phyloP scores from a whole-genome alignment of 2,329 filamentous ascomycete genomes.

The Fusarium sp. region DNA sequence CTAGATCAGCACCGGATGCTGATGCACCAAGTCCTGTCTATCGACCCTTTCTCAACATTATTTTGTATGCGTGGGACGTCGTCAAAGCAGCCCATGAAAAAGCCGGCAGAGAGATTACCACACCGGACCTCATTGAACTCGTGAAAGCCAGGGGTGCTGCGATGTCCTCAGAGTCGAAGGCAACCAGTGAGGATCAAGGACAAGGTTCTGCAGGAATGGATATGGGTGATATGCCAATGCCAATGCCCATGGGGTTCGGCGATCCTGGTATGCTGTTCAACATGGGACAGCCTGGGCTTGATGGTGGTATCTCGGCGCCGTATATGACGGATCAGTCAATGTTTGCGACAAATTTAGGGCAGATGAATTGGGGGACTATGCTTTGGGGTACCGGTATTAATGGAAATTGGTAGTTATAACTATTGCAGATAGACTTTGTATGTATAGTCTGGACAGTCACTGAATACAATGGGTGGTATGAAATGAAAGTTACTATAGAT shows the following conservation, averaged over 20 bases:
- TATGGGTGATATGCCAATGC: background rate
- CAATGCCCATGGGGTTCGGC: background rate
- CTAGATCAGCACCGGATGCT: background rate
- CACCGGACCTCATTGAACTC: background rate
- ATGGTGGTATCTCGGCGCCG: fast-evolving
- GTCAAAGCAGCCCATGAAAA: background rate
- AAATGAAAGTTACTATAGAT: background rate
- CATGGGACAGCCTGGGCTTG: background rate
- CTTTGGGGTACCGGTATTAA: background rate
- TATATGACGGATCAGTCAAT: background rate
- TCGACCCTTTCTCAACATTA: constrained; percentile 1
- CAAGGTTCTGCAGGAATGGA: background rate
- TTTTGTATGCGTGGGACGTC: background rate
- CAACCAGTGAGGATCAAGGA: fast-evolving
- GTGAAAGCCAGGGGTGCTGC: background rate
- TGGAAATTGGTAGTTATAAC: background rate
- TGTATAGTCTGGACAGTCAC: too few species aligned
- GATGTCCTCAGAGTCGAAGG: background rate
- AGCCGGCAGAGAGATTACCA: background rate
- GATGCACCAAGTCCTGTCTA: background rate
- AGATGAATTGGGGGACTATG: constrained; percentile 3
- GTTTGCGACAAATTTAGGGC: background rate
- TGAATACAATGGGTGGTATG: fast-evolving
- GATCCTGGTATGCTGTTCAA: background rate
- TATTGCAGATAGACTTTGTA: too few species aligned